These are phyloP conservation scores for Stachybotrys chlorohalonatus DNA, from an alignment of 2,329 filamentous ascomycete species.

Conservation along the genomic window DNA sequence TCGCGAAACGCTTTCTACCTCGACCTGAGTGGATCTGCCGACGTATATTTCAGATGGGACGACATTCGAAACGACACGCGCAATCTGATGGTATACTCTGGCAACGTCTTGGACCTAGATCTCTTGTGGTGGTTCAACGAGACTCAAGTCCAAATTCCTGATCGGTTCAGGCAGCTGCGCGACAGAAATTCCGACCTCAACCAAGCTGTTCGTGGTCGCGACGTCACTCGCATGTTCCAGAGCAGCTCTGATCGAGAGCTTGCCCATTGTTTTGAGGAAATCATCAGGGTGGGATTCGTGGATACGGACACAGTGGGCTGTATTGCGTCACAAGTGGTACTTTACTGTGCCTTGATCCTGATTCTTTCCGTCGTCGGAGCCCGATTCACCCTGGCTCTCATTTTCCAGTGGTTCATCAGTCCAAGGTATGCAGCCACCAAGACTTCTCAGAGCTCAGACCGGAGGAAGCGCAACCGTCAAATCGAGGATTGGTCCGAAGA, in stretches of 20 bases:
- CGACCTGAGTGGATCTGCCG: constrained; percentile 57
- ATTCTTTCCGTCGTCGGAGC: constrained; percentile 81
- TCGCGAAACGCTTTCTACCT: constrained; percentile 70
- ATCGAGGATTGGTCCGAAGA: constrained; percentile 98
- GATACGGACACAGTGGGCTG: constrained; percentile 95
- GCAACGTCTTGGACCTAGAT: constrained; percentile 83
- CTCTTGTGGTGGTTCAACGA: constrained; percentile 86
- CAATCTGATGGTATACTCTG: constrained; percentile 90
- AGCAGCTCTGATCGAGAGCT: constrained; percentile 68
- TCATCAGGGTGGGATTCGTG: constrained; percentile 90
- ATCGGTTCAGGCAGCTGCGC: constrained; percentile 71
- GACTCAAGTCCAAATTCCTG: constrained; percentile 65
- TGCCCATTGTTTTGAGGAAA: constrained; percentile 82
- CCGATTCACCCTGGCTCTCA: constrained; percentile 79
- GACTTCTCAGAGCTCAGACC: constrained; percentile 72
- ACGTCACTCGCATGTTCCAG: constrained; percentile 84
- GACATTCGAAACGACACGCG: constrained; percentile 83
- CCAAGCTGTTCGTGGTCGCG: constrained; percentile 64
- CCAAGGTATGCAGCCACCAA: constrained; percentile 76
- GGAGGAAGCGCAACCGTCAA: constrained; percentile 78
- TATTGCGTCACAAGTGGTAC: constrained; percentile 93
- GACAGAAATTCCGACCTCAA: constrained; percentile 53
- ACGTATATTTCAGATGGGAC: constrained; percentile 95
- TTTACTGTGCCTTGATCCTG: constrained; percentile 86
- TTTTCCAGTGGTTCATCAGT: constrained; percentile 96